A percentile compares a stretch with the other conserved stretches of the same genome.
phyloP scores from a whole-genome alignment of 257 asterid genomes.

The Solanum pinnatisectum region DNA sequence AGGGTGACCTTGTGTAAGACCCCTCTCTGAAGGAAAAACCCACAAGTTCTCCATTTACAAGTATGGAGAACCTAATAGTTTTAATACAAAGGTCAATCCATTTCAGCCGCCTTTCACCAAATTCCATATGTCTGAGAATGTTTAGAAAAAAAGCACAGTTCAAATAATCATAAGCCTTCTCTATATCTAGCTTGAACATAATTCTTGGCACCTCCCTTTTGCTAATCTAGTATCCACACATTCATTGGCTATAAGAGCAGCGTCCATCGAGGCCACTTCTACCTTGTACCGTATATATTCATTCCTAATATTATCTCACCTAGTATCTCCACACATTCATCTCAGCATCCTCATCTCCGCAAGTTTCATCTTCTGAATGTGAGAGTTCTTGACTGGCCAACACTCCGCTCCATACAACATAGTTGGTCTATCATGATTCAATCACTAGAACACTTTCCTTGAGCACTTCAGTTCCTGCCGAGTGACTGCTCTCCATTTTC shows the following conservation, averaged over 20 bases:
- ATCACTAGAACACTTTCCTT: not conserved
- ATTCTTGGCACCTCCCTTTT: not conserved
- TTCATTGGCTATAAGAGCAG: not conserved
- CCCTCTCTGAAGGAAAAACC: not conserved
- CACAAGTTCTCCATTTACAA: not conserved
- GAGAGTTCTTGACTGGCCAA: not conserved
- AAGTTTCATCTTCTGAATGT: not conserved
- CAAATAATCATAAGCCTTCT: not conserved
- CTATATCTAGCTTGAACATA: not conserved
- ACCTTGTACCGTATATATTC: not conserved
- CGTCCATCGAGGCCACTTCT: not conserved
- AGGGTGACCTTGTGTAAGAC: not conserved
- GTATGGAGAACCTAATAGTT: not conserved
- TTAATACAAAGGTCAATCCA: not conserved
- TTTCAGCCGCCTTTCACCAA: not conserved
- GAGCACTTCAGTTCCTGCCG: not conserved
- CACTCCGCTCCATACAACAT: not conserved
- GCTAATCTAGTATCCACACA: not conserved
- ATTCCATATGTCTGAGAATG: not conserved
- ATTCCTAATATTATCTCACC: not conserved
- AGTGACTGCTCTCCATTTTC: not conserved
- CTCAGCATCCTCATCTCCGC: not conserved
- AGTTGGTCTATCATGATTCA: not conserved
- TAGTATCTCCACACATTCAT: not conserved
- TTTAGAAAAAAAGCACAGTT: not conserved